Evolutionary conservation across 306 rosid species (phyloP), one percentile per base, ranked within the genome.

Genomic region (Inga oerstediana): DNA sequence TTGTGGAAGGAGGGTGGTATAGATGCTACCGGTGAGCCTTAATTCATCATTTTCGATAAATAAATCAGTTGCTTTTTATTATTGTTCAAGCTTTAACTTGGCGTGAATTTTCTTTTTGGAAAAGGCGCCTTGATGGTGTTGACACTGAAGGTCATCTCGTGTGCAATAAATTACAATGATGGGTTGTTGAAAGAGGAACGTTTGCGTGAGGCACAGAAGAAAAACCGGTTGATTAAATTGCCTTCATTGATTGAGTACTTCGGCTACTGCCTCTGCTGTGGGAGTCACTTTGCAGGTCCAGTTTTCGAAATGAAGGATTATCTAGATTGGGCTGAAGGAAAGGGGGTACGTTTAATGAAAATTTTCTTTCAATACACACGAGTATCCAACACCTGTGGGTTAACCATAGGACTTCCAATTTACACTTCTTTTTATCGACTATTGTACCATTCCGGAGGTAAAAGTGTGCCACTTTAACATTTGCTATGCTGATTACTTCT

Each of bases 1-100:
- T 97, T 97, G 79, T 97, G 99, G 99, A 97, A 97, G 86, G 99
- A 92, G 86, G 99, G 99, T 74, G 99, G 99, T 66, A 97, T 97
- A 64, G 99, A 97, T 89, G 97, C 92, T 84, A 97, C 99, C 72
- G 99, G 99, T 97, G 80, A 92, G 93, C 39, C 77, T 61, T 20
- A 17, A 54, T 69, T 85, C 45, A 77, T 59, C 43, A 41, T 12
- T n/a, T 46, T 51, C 56, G 54, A 19, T 39, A 35, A 65, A 34
- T 4, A 16, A 69, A 17, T 7, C 6, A 14, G 56, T 5, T 19
- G 3, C n/a, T 48, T 65, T 51, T 27, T 52, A 1, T 67, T 45
- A 24, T 52, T 52, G 22, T 20, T 73, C 39, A 22, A 7, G 1
- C 20, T 69, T 49, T 67, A 62, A 44, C 3, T 48, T 9, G 49